These are phyloP conservation scores for Chaetomium tenue DNA, from an alignment of 495 filamentous ascomycete genomes.

Conservation along the genomic window DNA sequence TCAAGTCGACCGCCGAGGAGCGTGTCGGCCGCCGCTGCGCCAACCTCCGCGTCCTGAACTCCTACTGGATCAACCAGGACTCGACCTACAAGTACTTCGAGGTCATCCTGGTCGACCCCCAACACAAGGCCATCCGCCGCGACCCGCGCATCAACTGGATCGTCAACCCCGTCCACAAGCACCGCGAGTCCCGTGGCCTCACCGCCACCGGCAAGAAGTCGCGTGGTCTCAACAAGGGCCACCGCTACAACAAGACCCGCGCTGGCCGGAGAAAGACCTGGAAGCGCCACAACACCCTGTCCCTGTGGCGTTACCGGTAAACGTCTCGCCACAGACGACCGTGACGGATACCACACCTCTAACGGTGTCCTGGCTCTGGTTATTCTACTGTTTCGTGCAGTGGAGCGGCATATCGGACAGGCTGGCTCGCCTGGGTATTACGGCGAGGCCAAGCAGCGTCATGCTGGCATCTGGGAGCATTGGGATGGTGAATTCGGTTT, in stretches of 20 bases:
- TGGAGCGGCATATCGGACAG: slow-evolving; percentile 21
- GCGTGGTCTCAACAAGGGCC: slow-evolving; percentile 97
- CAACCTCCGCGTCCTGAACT: slow-evolving; percentile 98
- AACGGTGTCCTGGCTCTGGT: slow-evolving; percentile 30
- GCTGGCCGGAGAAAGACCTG: slow-evolving; percentile 97
- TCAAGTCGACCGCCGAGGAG: slow-evolving; percentile 96
- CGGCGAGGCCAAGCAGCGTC: slow-evolving; percentile 18
- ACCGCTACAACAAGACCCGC: slow-evolving; percentile 96
- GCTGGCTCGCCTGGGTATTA: slow-evolving; percentile 22
- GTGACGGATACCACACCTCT: slow-evolving; percentile 13
- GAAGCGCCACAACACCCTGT: slow-evolving; percentile 98
- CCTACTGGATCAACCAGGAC: slow-evolving; percentile 99
- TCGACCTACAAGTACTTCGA: slow-evolving; percentile 99
- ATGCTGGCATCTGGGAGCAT: slow-evolving; percentile 25
- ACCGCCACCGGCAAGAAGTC: slow-evolving; percentile 99
- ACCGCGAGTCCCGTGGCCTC: slow-evolving; percentile 94
- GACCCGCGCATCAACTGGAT: slow-evolving; percentile 99
- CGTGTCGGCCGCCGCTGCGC: slow-evolving; percentile 98
- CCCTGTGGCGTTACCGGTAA: slow-evolving; percentile 82
- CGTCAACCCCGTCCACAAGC: slow-evolving; percentile 98
- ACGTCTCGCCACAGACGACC: slow-evolving; percentile 27
- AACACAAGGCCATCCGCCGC: slow-evolving; percentile 99
- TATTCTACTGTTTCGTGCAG: slow-evolving; percentile 29
- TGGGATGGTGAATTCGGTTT: slow-evolving; percentile 27
- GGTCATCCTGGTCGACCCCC: slow-evolving; percentile 98